These are phyloP conservation scores for Umbelopsis sp. DNA, from an alignment of 192 early-diverging fungal genomes.

Conservation along the genomic window DNA sequence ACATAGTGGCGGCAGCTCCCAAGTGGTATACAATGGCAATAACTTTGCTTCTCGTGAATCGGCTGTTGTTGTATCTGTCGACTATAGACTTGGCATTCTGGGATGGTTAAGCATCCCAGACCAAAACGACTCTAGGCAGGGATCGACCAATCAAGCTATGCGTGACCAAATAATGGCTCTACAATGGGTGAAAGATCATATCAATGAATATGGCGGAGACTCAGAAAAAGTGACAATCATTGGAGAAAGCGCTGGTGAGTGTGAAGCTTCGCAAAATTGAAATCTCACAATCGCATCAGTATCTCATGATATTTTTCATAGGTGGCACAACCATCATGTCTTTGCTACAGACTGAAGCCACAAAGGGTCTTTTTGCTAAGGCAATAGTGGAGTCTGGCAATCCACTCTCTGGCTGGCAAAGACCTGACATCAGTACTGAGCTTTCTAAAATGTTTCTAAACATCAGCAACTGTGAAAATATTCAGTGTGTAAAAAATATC, in stretches of 20 bases:
- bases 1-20: too few relatives aligned
- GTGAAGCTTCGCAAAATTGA: too few relatives aligned
- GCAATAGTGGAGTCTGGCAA: slow-evolving; percentile 30
- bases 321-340: slow-evolving; percentile 33
- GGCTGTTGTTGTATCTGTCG: slow-evolving; percentile 18
- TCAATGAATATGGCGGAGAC: slow-evolving; percentile 61
- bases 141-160: slow-evolving; percentile 18
- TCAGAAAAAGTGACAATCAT: slow-evolving; percentile 44
- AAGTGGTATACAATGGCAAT: background rate
- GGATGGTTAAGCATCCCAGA: background rate
- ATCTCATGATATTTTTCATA: too few relatives aligned
- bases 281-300: too few relatives aligned
- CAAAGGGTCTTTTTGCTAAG: slow-evolving; percentile 39
- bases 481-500: too few relatives aligned
- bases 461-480: too few relatives aligned
- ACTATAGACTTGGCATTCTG: background rate
- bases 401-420: slow-evolving; percentile 18
- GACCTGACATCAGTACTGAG: too few relatives aligned
- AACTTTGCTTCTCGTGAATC: slow-evolving; percentile 7
- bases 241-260: slow-evolving; percentile 36
- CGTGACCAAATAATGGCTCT: slow-evolving; percentile 59
- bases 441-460: too few relatives aligned
- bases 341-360: slow-evolving; percentile 31
- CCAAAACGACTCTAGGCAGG: too few relatives aligned
- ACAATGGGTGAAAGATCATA: slow-evolving; percentile 60